Evolutionary conservation across 805 yeast genomes (phyloP).

Genomic region (Yarrowia yakushimensis): DNA sequence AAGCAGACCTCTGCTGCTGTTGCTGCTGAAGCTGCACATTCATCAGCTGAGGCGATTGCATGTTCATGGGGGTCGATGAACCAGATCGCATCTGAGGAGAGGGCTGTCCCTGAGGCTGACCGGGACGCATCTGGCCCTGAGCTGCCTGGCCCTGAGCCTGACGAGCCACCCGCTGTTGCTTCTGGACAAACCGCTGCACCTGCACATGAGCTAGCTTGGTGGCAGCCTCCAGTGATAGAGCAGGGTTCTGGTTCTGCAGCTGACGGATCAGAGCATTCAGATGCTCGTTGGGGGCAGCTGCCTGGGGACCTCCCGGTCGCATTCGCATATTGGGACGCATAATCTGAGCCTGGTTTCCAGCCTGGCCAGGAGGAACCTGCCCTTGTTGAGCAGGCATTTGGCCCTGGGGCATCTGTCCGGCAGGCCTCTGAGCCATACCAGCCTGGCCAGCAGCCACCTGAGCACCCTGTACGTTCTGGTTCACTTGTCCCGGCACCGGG

Average conservation of each 20-base stretch:
- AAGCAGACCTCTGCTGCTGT: conserved; percentile 21
- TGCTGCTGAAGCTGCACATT: conserved; percentile 20
- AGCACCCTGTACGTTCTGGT: background rate
- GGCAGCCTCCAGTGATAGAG: conserved; percentile 37
- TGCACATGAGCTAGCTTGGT: conserved; percentile 37
- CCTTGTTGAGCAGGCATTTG: conserved; percentile 2
- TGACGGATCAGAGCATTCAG: conserved; percentile 31
- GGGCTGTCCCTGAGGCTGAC: background rate
- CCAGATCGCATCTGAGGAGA: conserved; percentile 13
- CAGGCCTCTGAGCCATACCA: background rate
- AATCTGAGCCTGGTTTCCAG: conserved; percentile 10
- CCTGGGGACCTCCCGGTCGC: conserved; percentile 17
- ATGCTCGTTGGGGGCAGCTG: conserved; percentile 29
- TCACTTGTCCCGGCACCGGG: conserved; percentile 21
- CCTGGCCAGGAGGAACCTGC: background rate
- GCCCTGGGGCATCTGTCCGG: conserved; percentile 1
- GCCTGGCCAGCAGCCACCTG: conserved; percentile 4
- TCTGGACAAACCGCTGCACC: conserved; percentile 34
- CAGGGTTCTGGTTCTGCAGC: conserved; percentile 33
- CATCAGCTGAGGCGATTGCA: conserved; percentile 26
- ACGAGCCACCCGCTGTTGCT: conserved; percentile 30
- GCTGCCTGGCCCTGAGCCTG: conserved; percentile 26
- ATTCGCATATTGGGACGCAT: conserved; percentile 12
- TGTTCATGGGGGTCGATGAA: conserved; percentile 25
- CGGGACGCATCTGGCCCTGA: conserved; percentile 4